Conservation (phyloP, 108 stramenopile genomes). For the Mayamaea pseudoterrestris region DNA sequence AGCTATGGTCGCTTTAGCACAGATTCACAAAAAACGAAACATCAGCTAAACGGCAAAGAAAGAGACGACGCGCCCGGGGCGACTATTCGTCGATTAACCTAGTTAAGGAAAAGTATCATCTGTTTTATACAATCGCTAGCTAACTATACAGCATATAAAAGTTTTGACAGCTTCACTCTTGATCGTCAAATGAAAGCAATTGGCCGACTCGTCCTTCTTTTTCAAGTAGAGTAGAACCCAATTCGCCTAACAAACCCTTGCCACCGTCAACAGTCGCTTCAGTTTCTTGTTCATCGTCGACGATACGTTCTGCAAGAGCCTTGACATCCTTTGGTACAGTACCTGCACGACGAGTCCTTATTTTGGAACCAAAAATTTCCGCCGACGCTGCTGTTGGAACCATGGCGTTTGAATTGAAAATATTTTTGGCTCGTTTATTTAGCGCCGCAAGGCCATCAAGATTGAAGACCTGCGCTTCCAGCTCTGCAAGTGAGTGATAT, state of each 20-base stretch:
- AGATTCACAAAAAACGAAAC: no score
- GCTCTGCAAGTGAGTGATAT: slow-evolving; percentile 77
- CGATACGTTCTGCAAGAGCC: slow-evolving; percentile 49
- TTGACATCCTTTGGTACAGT: slow-evolving; percentile 24
- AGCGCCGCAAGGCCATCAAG: slow-evolving; percentile 64
- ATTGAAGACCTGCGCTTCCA: slow-evolving; percentile 77
- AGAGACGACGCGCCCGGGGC: no score
- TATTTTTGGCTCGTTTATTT: slow-evolving; percentile 50
- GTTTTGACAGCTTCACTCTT: background rate
- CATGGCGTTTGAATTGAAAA: slow-evolving; percentile 56
- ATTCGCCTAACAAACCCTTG: background rate
- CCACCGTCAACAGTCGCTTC: background rate
- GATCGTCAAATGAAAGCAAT: background rate
- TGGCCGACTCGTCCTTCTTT: background rate
- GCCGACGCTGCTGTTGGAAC: slow-evolving; percentile 12
- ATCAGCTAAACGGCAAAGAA: no score
- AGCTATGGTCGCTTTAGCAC: no score
- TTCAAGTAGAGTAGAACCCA: background rate
- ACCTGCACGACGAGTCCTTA: slow-evolving; percentile 11
- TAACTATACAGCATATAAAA: no score
- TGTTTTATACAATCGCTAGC: no score
- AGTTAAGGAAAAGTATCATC: no score
- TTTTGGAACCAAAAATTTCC: slow-evolving; percentile 22
- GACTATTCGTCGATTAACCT: no score
- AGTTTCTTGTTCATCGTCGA: slow-evolving; percentile 29